Evolutionary conservation across 2,329 filamentous ascomycete genomes (phyloP).

Genomic region (Colletotrichum orchidophilum): DNA sequence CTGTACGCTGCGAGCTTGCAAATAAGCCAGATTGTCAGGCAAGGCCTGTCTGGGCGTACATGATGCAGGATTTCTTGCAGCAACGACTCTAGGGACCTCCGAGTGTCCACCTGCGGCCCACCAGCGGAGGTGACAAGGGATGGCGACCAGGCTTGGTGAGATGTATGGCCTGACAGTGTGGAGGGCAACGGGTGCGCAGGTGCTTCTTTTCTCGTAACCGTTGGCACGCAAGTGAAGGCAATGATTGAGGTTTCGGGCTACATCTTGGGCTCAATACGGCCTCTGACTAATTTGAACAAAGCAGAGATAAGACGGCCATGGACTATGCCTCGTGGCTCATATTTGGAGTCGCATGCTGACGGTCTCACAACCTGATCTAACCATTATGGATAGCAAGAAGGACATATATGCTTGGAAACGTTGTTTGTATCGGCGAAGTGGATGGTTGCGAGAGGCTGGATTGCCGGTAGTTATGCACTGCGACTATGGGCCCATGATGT

Average conservation of each 20-base stretch:
- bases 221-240: neutral
- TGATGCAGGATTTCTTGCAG: conserved; percentile 35
- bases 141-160: neutral
- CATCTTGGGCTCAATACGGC: neutral
- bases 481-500: neutral
- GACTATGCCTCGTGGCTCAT: neutral
- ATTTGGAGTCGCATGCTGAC: conserved; percentile 16
- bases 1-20: conserved; percentile 16
- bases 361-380: neutral
- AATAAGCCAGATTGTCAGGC: conserved; percentile 15
- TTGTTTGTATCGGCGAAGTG: neutral
- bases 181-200: neutral
- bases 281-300: neutral
- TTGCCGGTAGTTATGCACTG: neutral
- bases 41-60: conserved; percentile 33
- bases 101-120: neutral
- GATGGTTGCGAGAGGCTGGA: neutral
- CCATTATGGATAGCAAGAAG: neutral
- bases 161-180: conserved; percentile 2
- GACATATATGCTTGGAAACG: neutral
- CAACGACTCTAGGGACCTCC: neutral
- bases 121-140: conserved; percentile 2
- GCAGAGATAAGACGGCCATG: neutral
- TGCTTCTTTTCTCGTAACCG: neutral
- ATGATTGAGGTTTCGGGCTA: neutral